phyloP scores from a whole-genome alignment of 441 rosid species.

The Croton laevigatus region DNA sequence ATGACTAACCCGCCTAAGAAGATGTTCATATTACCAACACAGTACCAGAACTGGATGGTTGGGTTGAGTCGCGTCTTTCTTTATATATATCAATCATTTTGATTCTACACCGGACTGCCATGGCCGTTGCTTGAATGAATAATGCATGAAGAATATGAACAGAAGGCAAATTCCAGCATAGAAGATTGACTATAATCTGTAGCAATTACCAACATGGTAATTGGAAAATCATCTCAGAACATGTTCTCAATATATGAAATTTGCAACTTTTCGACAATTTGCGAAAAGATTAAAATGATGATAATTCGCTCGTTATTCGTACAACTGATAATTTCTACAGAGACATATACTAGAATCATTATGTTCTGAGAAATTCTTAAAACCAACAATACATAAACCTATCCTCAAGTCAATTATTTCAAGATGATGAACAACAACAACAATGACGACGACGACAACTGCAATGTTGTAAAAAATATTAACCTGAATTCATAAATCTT shows the following conservation, averaged over 20 bases:
- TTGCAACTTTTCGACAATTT: no score
- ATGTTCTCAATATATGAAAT: no score
- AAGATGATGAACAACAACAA: neutral
- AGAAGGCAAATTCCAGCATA: no score
- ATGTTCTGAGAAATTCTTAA: neutral
- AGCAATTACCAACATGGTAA: no score
- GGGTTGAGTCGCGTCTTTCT: neutral
- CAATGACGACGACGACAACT: neutral
- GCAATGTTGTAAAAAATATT: neutral
- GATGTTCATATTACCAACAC: neutral
- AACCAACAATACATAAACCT: neutral
- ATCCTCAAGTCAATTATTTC: neutral
- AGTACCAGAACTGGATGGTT: neutral
- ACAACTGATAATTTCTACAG: neutral
- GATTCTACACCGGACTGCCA: neutral
- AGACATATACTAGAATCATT: neutral
- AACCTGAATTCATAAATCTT: slow-evolving; percentile 1
- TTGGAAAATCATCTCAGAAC: no score
- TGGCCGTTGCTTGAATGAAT: no score
- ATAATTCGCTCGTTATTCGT: neutral
- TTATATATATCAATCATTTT: neutral
- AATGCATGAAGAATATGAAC: no score
- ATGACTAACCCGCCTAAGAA: slow-evolving; percentile 7
- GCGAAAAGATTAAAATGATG: no score
- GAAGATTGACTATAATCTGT: no score